Evolutionary conservation across 1,284 basidiomycete genomes (phyloP).

Genomic region (Anthracocystis panici-leucophaei): DNA sequence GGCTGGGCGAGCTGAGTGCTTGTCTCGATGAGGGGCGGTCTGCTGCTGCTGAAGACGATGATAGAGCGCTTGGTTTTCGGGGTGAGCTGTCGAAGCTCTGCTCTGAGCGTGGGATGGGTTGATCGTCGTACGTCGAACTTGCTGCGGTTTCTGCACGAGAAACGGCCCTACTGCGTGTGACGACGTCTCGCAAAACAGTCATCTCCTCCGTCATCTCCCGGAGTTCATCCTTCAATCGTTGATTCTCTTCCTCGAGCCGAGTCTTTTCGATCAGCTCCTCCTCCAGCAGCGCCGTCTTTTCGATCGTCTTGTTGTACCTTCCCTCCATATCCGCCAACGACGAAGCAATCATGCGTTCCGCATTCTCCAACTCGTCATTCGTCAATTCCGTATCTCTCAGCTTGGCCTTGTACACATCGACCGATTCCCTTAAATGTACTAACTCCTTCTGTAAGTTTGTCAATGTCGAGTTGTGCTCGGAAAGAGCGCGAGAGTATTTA

Average conservation of each 20-base stretch:
- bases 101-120: conserved; percentile 14
- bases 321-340: conserved; percentile 90
- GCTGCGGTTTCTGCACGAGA: conserved; percentile 28
- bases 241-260: conserved; percentile 88
- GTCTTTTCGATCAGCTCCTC: conserved; percentile 95
- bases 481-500: conserved; percentile 64
- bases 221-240: conserved; percentile 91
- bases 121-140: conserved; percentile 41
- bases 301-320: conserved; percentile 89
- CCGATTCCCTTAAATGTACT: conserved; percentile 53
- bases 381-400: conserved; percentile 67
- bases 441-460: conserved; percentile 62
- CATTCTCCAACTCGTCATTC: conserved; percentile 69
- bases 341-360: conserved; percentile 80
- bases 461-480: conserved; percentile 62
- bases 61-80: conserved; percentile 14
- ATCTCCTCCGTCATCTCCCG: conserved; percentile 88
- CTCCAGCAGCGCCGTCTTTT: conserved; percentile 96
- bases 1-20: conserved; percentile 38
- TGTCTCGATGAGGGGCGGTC: conserved; percentile 38
- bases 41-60: not conserved
- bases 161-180: conserved; percentile 21
- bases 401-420: conserved; percentile 65
- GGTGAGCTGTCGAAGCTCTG: conserved; percentile 47
- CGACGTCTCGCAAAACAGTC: conserved; percentile 80